Base-by-base conservation (phyloP, 2,329 filamentous ascomycete genomes). In the Rosellinia necatrix region DNA sequence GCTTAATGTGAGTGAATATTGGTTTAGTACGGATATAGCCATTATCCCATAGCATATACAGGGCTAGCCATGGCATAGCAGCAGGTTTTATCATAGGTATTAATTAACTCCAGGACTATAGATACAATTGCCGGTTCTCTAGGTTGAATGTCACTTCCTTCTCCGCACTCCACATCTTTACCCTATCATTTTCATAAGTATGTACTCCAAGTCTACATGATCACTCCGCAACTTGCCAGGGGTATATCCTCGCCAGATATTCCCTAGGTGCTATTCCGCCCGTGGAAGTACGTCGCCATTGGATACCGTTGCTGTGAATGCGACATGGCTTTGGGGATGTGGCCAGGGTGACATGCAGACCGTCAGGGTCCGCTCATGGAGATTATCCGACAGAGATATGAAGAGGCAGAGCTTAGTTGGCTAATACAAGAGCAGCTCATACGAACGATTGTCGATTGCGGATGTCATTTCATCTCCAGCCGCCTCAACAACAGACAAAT, bases 51-150 rank as follows among this genome's bases (percentile, higher is more conserved):
- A 46, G 17, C 40, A 46, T 53, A 44, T 34, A 40, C 21, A 34
- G 32, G 17, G 38, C 46, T 27, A 10, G 25, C 22, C 19, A 6
- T 13, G 32, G 8, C 4, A 15, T n/a, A 42, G 37, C 34, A 21
- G 15, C 22, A 35, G 4, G 30, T 12, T 56, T 5, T 17, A 40
- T 10, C 19, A 32, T n/a, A 17, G 21, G 24, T 19, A 44, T 40
- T 30, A 43, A 34, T 27, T n/a, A n/a, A n/a, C n/a, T n/a, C n/a
- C n/a, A n/a, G n/a, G 50, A 34, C 43, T 41, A 22, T 13, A 30
- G 44, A 49, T 40, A 32, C 49, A 58, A 58, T 53, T 58, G 55
- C 55, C 55, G 55, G 49, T 35, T 27, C 4, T 13, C 27, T 49
- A 3, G 41, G 24, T 35, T 40, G 38, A 29, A 40, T 21, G n/a